Evolutionary conservation across 1,284 basidiomycete species (phyloP).

Genomic region (Irpex sp.): DNA sequence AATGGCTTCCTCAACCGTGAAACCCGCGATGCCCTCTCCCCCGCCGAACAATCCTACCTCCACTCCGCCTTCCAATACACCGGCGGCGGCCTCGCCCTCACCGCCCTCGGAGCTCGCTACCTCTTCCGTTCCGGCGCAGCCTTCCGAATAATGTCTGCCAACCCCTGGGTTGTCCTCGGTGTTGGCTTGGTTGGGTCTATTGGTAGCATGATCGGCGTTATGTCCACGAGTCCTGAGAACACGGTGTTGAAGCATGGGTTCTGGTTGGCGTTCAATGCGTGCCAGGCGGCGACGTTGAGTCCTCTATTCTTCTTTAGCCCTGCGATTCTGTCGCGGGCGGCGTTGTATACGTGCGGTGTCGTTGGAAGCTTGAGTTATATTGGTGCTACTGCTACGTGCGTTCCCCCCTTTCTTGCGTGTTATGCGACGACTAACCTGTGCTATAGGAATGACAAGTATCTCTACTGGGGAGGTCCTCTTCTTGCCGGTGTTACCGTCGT

Average conservation of each 20-base stretch:
- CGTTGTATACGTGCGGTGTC: constrained; percentile 84
- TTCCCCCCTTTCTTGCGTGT: neutral
- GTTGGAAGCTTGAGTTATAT: constrained; percentile 85
- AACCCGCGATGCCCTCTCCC: constrained; percentile 63
- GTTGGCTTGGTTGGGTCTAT: constrained; percentile 77
- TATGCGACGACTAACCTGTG: no score
- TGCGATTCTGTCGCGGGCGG: constrained; percentile 84
- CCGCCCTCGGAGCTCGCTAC: constrained; percentile 73
- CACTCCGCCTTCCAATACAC: constrained; percentile 86
- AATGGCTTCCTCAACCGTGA: constrained; percentile 75
- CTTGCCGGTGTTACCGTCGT: constrained; percentile 87
- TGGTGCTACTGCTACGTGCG: constrained; percentile 82
- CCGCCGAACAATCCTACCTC: constrained; percentile 66
- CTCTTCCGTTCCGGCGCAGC: constrained; percentile 77
- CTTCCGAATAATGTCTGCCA: constrained; percentile 79
- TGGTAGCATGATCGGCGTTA: constrained; percentile 76
- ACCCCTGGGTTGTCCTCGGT: constrained; percentile 87
- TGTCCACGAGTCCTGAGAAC: constrained; percentile 72
- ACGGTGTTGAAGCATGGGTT: constrained; percentile 71
- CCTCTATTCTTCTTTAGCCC: constrained; percentile 86
- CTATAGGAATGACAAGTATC: constrained; percentile 74
- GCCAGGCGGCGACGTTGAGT: constrained; percentile 80
- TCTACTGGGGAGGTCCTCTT: constrained; percentile 82
- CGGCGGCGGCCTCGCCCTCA: constrained; percentile 75
- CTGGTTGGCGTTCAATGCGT: constrained; percentile 83